Evolutionary conservation across 345 rosid genomes (phyloP), one percentile per base, ranked within the genome.

Genomic region (Noccaea bulbosa): DNA sequence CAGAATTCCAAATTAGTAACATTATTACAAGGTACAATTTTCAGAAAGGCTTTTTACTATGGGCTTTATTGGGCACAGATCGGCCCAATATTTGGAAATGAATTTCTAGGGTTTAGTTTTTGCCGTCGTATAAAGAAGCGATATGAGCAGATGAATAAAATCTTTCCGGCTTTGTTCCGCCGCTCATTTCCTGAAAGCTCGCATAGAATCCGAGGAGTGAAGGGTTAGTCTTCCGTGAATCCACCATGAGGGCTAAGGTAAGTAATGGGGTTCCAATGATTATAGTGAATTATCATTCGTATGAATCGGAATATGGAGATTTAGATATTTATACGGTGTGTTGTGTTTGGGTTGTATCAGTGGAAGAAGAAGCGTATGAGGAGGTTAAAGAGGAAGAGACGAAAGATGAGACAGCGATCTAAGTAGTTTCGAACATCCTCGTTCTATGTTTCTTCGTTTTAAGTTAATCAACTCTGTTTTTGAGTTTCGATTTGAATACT

Each of bases 361-460:
- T 92, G 98, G 96, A 92, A 92, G 96, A 92, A 92, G 95, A 92
- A 90, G 96, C 96, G 98, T 56, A 92, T 92, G 98, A 92, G 96
- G 80, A 90, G 98, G 73, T 69, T 92, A 79, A 92, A 92, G 98
- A 87, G 98, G 90, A 92, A 92, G 96, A 86, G 95, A 81, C 67
- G 96, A 84, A 92, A 92, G 98, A 92, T 90, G 98, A 90, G 96
- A 61, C 98, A 92, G 83, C 86, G 98, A 84, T 92, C 98, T 39
- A 92, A 92, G 92, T 92, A 92, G 87, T 51, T 68, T 4, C 54
- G 8, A 16, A 17, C 8, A 11, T 11, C 1, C 12, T 11, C 4
- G 0, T 33, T 60, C n/a, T 38, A 35, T 73, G 38, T 65, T 46
- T 39, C n/a, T 55, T 45, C 33, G 40, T 17, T 32, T 39, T 12